Evolutionary conservation across 257 asterid genomes (phyloP).

Genomic region (Capsicum baccatum): DNA sequence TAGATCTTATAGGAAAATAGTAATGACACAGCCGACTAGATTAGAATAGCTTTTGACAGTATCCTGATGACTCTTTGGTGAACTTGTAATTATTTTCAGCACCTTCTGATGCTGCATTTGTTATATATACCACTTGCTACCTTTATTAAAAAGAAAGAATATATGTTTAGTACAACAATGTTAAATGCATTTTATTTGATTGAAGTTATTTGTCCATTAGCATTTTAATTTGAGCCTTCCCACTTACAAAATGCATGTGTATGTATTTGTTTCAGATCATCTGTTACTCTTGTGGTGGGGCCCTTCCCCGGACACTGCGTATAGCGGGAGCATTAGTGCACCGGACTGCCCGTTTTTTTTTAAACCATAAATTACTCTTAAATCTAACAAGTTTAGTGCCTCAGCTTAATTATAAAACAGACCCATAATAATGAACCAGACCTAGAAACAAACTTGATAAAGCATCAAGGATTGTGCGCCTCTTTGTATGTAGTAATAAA

Average conservation of each 20-base stretch:
- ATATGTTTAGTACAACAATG: neutral
- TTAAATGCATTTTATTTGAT: neutral
- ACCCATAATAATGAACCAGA: neutral
- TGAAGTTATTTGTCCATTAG: neutral
- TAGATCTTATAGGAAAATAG: no score
- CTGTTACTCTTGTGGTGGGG: neutral
- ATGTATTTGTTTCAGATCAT: neutral
- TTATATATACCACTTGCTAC: neutral
- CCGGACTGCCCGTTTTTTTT: no score
- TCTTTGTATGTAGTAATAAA: neutral
- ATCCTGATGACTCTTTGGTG: no score
- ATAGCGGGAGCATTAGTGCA: no score
- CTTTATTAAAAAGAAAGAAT: neutral
- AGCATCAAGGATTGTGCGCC: neutral
- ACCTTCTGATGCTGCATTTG: neutral
- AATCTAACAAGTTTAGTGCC: neutral
- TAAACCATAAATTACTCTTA: neutral
- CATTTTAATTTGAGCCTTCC: constrained; percentile 15
- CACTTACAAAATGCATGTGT: neutral
- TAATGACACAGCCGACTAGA: no score
- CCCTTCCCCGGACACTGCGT: no score
- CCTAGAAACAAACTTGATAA: constrained; percentile 13
- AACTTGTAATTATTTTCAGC: no score
- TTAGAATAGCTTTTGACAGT: no score
- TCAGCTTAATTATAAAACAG: neutral